Evolutionary conservation across 805 yeast genomes (phyloP).

Genomic region (Saturnispora besseyi): DNA sequence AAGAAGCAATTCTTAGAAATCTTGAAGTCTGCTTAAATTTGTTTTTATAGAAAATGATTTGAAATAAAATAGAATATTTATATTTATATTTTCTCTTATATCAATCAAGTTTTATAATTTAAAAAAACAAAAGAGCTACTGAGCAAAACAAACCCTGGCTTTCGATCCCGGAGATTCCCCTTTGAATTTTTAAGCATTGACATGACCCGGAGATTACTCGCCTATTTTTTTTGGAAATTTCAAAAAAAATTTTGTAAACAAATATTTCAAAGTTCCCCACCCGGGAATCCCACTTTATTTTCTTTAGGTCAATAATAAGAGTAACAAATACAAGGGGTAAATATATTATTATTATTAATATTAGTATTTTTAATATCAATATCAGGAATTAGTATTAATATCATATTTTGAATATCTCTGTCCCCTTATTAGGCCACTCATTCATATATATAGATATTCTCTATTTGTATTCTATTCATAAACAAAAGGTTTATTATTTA

Average conservation of each 20-base stretch:
- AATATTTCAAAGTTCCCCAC: neutral
- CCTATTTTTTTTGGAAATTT: neutral
- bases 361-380: neutral
- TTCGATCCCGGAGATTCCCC: neutral
- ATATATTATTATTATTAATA: neutral
- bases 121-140: too few relatives aligned
- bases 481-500: too few relatives aligned
- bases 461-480: too few relatives aligned
- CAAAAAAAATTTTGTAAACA: neutral
- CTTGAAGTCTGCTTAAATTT: slow-evolving; percentile 49
- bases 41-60: neutral
- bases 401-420: neutral
- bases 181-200: too few relatives aligned
- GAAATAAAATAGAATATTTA: neutral
- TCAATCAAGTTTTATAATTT: too few relatives aligned
- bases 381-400: neutral
- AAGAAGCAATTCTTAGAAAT: slow-evolving; percentile 62
- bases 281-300: neutral
- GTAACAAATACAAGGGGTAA: neutral
- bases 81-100: too few relatives aligned
- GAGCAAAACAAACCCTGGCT: too few relatives aligned
- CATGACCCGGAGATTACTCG: neutral
- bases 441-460: too few relatives aligned
- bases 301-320: neutral
- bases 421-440: too few relatives aligned